Evolutionary conservation across 2,329 filamentous ascomycete genomes (phyloP).

Genomic region (Myriosclerotinia scirpicola): DNA sequence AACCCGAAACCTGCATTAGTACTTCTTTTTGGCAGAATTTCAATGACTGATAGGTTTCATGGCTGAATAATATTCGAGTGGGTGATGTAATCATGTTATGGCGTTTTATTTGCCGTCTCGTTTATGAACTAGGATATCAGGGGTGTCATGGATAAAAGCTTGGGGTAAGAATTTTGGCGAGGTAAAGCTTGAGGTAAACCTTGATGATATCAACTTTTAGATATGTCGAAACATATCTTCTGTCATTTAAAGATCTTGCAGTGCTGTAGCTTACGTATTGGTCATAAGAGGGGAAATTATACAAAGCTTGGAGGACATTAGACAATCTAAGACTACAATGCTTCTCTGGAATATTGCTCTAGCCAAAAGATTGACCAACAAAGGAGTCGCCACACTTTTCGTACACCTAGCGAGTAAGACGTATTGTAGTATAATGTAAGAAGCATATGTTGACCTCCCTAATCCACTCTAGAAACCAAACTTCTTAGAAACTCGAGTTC

Average conservation of each 20-base stretch:
- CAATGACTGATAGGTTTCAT: too few relatives aligned
- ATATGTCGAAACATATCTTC: background rate
- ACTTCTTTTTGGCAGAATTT: too few relatives aligned
- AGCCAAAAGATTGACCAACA: background rate
- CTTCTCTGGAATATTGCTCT: conserved; percentile 4
- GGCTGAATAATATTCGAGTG: too few relatives aligned
- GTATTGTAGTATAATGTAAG: background rate
- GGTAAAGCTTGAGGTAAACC: conserved; percentile 32
- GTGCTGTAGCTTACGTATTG: background rate
- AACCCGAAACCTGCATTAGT: too few relatives aligned
- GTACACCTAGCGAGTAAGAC: conserved; percentile 5
- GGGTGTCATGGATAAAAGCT: conserved; percentile 32
- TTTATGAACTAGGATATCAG: too few relatives aligned
- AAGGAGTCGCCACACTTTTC: background rate
- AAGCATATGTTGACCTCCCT: background rate
- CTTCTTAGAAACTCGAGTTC: background rate
- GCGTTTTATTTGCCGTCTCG: too few relatives aligned
- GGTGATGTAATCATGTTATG: too few relatives aligned
- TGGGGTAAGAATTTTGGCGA: conserved; percentile 43
- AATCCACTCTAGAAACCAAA: conserved; percentile 3
- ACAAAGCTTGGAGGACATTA: conserved; percentile 6
- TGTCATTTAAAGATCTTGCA: too few relatives aligned
- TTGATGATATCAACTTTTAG: conserved; percentile 43
- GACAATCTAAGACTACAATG: background rate
- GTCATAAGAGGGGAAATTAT: background rate